A percentile compares a stretch with the other conserved stretches of the same genome.
Evolutionary conservation across 441 rosid genomes (phyloP).

Genomic region (Biscutella laevigata): DNA sequence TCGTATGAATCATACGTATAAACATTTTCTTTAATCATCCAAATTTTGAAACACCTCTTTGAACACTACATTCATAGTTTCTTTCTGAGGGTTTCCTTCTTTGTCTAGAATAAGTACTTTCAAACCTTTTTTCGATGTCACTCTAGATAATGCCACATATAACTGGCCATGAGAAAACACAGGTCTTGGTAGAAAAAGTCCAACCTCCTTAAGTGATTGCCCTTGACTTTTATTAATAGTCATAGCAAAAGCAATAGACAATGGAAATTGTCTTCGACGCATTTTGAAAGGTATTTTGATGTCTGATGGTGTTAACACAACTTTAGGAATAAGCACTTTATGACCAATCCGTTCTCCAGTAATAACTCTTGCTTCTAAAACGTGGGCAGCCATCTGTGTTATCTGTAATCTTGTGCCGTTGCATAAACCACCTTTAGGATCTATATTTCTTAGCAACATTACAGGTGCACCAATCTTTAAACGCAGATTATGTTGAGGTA

Average conservation of each 20-base stretch:
- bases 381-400: too few species aligned
- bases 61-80: background rate
- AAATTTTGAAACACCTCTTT: background rate
- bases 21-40: too few species aligned
- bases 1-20: too few species aligned
- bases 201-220: background rate
- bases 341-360: too few species aligned
- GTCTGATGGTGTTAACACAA: background rate
- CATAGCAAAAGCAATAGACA: background rate
- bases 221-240: background rate
- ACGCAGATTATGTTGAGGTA: too few species aligned
- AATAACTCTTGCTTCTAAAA: too few species aligned
- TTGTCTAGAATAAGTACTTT: background rate
- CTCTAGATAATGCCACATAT: background rate
- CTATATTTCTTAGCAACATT: too few species aligned
- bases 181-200: background rate
- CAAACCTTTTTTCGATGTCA: background rate
- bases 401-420: too few species aligned
- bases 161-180: background rate
- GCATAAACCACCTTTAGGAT: too few species aligned
- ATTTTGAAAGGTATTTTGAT: background rate
- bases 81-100: background rate
- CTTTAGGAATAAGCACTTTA: too few species aligned
- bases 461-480: too few species aligned
- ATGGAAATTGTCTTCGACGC: background rate